A percentile compares a stretch with the other conserved stretches of the same genome.
Evolutionary conservation across 2,329 filamentous ascomycete genomes (phyloP).

Genomic region (Huntiella abstrusa): DNA sequence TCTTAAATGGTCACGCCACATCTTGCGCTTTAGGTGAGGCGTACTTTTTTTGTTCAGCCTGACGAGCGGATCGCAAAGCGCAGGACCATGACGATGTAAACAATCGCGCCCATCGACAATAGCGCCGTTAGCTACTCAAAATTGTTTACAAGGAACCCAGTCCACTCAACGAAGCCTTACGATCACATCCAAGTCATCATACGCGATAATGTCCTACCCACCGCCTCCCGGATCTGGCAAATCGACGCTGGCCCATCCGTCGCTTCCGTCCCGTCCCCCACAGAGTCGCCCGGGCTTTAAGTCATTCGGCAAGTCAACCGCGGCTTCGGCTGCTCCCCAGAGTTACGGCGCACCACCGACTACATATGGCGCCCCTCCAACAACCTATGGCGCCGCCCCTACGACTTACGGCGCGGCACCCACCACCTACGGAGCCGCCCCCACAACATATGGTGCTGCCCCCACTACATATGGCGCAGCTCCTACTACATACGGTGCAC

Average conservation of each 20-base stretch:
- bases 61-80: too few relatives aligned
- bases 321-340: conserved; percentile 18
- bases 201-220: conserved; percentile 56
- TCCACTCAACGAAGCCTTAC: too few relatives aligned
- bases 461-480: conserved; percentile 13
- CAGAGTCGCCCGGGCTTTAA: conserved; percentile 31
- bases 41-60: too few relatives aligned
- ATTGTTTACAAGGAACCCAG: too few relatives aligned
- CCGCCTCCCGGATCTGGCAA: conserved; percentile 54
- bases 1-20: too few relatives aligned
- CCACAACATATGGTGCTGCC: conserved; percentile 17
- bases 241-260: conserved; percentile 26
- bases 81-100: too few relatives aligned
- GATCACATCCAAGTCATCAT: too few relatives aligned
- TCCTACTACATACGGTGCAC: conserved; percentile 4
- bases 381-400: conserved; percentile 11
- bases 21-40: too few relatives aligned
- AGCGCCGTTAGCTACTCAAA: too few relatives aligned
- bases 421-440: conserved; percentile 19
- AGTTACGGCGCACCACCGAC: conserved; percentile 18
- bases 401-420: conserved; percentile 27
- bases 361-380: conserved; percentile 5
- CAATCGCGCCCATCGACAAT: too few relatives aligned
- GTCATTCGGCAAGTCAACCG: conserved; percentile 25
- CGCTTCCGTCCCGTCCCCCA: conserved; percentile 63